phyloP scores from a whole-genome alignment of 2,329 filamentous ascomycete species.

The Claviceps sp. region DNA sequence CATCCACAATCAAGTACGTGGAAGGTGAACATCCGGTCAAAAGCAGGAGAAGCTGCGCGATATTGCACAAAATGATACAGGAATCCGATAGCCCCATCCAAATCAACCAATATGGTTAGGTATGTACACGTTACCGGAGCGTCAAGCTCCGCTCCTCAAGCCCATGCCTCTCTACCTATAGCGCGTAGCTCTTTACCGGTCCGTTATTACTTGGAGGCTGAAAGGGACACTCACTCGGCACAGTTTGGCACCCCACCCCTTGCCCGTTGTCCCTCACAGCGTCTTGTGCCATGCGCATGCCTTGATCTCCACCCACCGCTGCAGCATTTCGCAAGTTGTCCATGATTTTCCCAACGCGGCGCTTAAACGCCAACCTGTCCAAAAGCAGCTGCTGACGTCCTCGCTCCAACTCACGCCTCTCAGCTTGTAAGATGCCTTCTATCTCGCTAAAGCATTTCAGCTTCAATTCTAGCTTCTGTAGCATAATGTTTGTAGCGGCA shows the following conservation, averaged over 20 bases:
- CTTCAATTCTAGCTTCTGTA: slow-evolving; percentile 93
- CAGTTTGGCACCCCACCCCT: slow-evolving; percentile 39
- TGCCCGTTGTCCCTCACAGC: slow-evolving; percentile 31
- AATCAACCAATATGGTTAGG: too few species aligned
- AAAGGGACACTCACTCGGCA: slow-evolving; percentile 28
- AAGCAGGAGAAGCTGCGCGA: too few species aligned
- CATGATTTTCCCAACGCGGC: slow-evolving; percentile 72
- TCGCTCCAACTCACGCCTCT: slow-evolving; percentile 83
- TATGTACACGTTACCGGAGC: background rate
- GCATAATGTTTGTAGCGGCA: slow-evolving; percentile 80
- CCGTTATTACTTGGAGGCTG: slow-evolving; percentile 43
- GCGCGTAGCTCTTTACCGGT: slow-evolving; percentile 44
- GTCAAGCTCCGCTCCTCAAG: background rate
- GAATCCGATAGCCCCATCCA: background rate
- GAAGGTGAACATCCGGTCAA: too few species aligned
- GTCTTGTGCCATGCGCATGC: slow-evolving; percentile 33
- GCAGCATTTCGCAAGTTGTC: slow-evolving; percentile 51
- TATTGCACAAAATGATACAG: too few species aligned
- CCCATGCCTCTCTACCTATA: slow-evolving; percentile 18
- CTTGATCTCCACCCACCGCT: slow-evolving; percentile 34
- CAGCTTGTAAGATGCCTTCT: slow-evolving; percentile 80
- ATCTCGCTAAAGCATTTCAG: slow-evolving; percentile 93
- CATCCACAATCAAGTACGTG: too few species aligned
- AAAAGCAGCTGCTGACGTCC: slow-evolving; percentile 87
- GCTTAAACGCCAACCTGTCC: slow-evolving; percentile 81